Evolutionary conservation across 78 protist species (phyloP).

Genomic region (Blattamonas nauphoetae): DNA sequence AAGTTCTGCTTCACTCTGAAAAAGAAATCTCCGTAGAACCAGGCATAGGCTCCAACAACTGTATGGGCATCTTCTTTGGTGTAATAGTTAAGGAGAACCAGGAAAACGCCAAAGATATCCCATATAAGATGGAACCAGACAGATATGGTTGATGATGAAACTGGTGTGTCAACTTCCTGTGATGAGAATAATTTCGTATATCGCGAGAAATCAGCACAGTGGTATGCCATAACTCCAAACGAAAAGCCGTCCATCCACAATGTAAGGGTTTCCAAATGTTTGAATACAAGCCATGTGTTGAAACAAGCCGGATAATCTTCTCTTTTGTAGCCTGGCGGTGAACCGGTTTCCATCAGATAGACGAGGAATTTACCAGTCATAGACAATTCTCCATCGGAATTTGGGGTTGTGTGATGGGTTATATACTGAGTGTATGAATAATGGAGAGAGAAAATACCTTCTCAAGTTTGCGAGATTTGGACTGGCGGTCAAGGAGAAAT

Average conservation of each 20-base stretch:
- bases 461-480: neutral
- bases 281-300: slow-evolving; percentile 1
- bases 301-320: neutral
- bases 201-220: neutral
- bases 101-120: neutral
- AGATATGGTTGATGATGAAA: neutral
- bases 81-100: neutral
- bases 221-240: neutral
- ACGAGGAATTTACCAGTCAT: neutral
- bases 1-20: neutral
- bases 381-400: neutral
- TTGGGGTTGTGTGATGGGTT: neutral
- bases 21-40: slow-evolving; percentile 9
- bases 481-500: neutral
- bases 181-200: neutral
- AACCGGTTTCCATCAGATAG: neutral
- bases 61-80: neutral
- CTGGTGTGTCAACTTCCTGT: neutral
- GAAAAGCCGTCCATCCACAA: neutral
- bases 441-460: neutral
- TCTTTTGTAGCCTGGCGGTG: neutral
- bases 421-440: neutral
- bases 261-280: neutral
- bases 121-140: neutral
- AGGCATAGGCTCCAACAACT: slow-evolving; percentile 12